Percentiles rank a stretch among this genome's conserved stretches.
Evolutionary conservation across 257 asterid genomes (phyloP).

Genomic region (Jacaranda copaia): DNA sequence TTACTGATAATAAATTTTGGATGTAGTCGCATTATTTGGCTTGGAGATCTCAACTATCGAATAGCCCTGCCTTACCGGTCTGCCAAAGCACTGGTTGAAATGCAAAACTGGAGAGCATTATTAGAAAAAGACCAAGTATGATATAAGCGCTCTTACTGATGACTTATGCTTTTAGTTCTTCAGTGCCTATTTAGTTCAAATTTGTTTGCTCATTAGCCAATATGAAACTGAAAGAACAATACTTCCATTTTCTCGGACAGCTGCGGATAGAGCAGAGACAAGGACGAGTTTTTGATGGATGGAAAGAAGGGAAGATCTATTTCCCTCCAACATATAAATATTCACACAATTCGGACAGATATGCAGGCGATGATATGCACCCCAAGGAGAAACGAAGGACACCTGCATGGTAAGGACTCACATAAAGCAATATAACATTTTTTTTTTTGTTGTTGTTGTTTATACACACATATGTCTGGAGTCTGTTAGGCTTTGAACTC

Average conservation of each 20-base stretch:
- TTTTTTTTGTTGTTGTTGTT: neutral
- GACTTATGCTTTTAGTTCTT: constrained; percentile 13
- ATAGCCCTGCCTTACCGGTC: constrained; percentile 87
- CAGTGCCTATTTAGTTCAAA: neutral
- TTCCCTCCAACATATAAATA: constrained; percentile 99
- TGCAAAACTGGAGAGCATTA: constrained; percentile 96
- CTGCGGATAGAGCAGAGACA: constrained; percentile 90
- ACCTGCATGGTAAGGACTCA: constrained; percentile 60
- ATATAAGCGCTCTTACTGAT: constrained; percentile 7
- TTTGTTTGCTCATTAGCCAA: neutral
- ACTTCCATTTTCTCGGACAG: constrained; percentile 48
- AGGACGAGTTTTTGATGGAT: constrained; percentile 89
- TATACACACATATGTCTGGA: too few relatives aligned
- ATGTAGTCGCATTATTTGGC: constrained; percentile 88
- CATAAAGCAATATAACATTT: neutral
- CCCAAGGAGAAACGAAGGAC: constrained; percentile 96
- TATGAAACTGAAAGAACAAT: constrained; percentile 9
- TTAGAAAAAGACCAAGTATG: constrained; percentile 90
- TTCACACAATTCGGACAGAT: constrained; percentile 92
- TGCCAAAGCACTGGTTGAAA: constrained; percentile 90
- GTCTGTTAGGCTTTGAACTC: too few relatives aligned
- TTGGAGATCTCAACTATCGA: constrained; percentile 91
- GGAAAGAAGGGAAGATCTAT: constrained; percentile 97
- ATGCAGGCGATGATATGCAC: constrained; percentile 90
- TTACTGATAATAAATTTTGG: constrained; percentile 17